Conservation (phyloP, 2,329 filamentous ascomycete species). For the Madurella mycetomatis region DNA sequence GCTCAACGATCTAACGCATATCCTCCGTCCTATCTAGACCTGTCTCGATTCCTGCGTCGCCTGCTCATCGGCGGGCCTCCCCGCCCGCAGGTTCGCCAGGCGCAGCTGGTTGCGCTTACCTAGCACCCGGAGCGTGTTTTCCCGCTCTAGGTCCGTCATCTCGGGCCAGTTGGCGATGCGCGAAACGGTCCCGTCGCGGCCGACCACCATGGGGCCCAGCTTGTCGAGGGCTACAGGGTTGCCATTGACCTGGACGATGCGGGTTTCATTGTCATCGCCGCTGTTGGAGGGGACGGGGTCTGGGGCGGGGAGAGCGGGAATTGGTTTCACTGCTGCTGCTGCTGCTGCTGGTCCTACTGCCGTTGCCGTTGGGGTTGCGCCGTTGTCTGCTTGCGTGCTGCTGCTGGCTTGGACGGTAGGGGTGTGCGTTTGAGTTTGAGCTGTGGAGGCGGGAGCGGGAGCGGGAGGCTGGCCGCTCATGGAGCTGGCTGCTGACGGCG, state of each 20-base stretch:
- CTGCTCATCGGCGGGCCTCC: conserved; percentile 26
- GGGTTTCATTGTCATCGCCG: conserved; percentile 6
- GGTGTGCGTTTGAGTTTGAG: neutral
- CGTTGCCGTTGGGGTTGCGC: neutral
- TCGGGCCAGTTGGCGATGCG: conserved; percentile 69
- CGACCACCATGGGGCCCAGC: conserved; percentile 70
- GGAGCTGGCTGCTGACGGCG: neutral
- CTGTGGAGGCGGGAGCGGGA: conserved; percentile 1
- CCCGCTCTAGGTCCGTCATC: conserved; percentile 64
- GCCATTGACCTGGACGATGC: conserved; percentile 32
- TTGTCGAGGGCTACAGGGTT: conserved; percentile 57
- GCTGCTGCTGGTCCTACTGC: neutral
- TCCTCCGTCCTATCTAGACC: neutral
- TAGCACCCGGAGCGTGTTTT: conserved; percentile 63
- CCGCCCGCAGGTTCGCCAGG: conserved; percentile 48
- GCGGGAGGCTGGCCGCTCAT: conserved; percentile 4
- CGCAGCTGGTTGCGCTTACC: conserved; percentile 64
- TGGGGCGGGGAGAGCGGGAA: conserved; percentile 9
- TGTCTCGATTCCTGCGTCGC: neutral
- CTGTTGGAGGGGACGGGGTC: neutral
- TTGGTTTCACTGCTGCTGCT: neutral
- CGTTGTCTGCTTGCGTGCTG: neutral
- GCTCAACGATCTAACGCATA: neutral
- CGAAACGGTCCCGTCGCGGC: conserved; percentile 65
- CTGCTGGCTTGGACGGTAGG: neutral